A percentile compares a stretch with the other conserved stretches of the same genome.
phyloP scores from a whole-genome alignment of 2,329 filamentous ascomycete genomes.

The Ophiocordyceps camponoti-leonardi region DNA sequence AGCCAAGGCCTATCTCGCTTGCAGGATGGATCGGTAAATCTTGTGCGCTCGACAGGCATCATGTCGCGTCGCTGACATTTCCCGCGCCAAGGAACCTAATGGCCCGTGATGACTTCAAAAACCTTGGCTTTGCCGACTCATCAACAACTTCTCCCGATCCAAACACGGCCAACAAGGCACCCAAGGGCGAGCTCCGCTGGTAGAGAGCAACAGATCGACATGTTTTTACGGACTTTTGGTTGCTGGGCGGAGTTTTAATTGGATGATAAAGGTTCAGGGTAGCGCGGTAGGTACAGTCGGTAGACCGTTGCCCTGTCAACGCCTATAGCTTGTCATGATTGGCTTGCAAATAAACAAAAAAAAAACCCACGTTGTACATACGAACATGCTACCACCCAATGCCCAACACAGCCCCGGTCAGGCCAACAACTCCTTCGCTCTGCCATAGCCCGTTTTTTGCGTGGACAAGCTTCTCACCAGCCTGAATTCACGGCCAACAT shows the following conservation, averaged over 20 bases:
- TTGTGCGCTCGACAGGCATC: background rate
- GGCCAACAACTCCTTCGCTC: background rate
- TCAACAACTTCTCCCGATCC: slow-evolving; percentile 6
- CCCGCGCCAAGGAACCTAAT: slow-evolving; percentile 58
- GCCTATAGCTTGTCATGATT: slow-evolving; percentile 1
- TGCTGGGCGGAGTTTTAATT: background rate
- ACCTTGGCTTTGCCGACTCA: slow-evolving; percentile 51
- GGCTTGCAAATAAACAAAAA: slow-evolving; percentile 3
- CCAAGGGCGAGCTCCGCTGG: slow-evolving; percentile 21
- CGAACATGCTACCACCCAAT: background rate
- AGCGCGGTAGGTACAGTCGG: background rate
- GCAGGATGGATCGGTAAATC: slow-evolving; percentile 81
- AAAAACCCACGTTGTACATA: background rate
- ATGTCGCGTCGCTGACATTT: background rate
- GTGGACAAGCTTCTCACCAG: background rate
- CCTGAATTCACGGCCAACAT: slow-evolving; percentile 5
- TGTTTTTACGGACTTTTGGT: background rate
- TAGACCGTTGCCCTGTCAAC: slow-evolving; percentile 10
- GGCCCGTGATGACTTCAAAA: slow-evolving; percentile 89
- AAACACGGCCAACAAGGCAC: slow-evolving; percentile 13
- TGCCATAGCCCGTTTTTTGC: background rate
- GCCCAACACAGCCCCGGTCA: slow-evolving; percentile 1
- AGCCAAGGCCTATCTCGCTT: slow-evolving; percentile 77
- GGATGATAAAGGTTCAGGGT: background rate
- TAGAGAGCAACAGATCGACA: slow-evolving; percentile 3